Evolutionary conservation across 139 green algal species (phyloP).

Genomic region (Chlorella vulgaris): DNA sequence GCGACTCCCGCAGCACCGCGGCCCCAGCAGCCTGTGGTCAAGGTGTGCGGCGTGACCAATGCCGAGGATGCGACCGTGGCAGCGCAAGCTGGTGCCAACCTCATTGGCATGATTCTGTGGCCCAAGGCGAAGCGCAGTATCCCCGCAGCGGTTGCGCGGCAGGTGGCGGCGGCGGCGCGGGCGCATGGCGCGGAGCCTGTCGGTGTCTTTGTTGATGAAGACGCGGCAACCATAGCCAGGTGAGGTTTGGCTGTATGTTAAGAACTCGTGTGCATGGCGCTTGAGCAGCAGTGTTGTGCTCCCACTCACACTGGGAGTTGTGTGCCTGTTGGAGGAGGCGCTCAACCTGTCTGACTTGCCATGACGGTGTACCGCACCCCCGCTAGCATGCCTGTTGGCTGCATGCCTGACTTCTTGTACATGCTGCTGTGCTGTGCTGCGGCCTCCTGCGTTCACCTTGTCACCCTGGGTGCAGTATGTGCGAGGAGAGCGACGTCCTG

Average conservation of each 20-base stretch:
- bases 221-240: slow-evolving; percentile 64
- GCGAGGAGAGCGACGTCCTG: slow-evolving; percentile 51
- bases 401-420: too few species aligned
- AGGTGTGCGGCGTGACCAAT: not conserved
- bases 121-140: slow-evolving; percentile 80
- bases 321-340: too few species aligned
- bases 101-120: slow-evolving; percentile 89
- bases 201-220: slow-evolving; percentile 89
- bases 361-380: too few species aligned
- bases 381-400: too few species aligned
- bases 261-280: too few species aligned
- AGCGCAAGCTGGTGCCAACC: slow-evolving; percentile 39
- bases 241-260: too few species aligned
- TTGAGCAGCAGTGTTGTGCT: too few species aligned
- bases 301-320: too few species aligned
- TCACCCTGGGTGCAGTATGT: slow-evolving; percentile 28
- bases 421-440: too few species aligned
- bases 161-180: slow-evolving; percentile 65
- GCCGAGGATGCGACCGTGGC: not conserved
- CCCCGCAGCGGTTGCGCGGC: slow-evolving; percentile 46
- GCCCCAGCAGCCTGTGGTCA: not conserved
- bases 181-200: slow-evolving; percentile 62
- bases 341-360: too few species aligned
- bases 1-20: not conserved
- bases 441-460: too few species aligned